Evolutionary conservation across 2,329 filamentous ascomycete species (phyloP).

Genomic region (Fusarium pseudocircinatum): DNA sequence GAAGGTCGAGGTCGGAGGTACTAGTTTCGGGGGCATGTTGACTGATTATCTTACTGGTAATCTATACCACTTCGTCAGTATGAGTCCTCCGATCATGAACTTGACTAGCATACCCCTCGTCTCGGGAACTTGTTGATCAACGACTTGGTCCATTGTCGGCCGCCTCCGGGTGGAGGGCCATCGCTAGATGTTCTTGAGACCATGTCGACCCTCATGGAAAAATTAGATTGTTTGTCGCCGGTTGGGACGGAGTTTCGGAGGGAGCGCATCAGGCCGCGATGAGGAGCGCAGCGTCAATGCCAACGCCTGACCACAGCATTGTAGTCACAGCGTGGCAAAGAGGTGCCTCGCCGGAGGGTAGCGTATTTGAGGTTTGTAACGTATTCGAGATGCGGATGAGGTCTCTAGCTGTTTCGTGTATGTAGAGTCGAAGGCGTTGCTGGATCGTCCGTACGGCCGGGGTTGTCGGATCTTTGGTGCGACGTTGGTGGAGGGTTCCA

Average conservation of each 20-base stretch:
- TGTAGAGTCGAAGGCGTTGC: background rate
- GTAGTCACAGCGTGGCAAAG: slow-evolving; percentile 34
- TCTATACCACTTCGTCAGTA: slow-evolving; percentile 7
- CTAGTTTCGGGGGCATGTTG: slow-evolving; percentile 39
- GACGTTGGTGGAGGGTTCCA: slow-evolving; percentile 19
- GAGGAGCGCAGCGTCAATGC: slow-evolving; percentile 40
- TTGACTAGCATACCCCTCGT: slow-evolving; percentile 13
- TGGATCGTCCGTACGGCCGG: slow-evolving; percentile 12
- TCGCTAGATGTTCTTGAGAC: slow-evolving; percentile 47
- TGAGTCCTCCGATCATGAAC: background rate
- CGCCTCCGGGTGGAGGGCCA: slow-evolving; percentile 29
- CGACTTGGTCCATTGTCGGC: slow-evolving; percentile 30
- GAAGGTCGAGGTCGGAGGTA: slow-evolving; percentile 43
- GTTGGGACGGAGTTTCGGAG: slow-evolving; percentile 23
- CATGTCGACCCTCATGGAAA: slow-evolving; percentile 38
- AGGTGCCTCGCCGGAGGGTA: slow-evolving; percentile 37
- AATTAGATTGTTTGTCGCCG: slow-evolving; percentile 23
- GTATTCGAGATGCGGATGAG: background rate
- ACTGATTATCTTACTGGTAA: slow-evolving; percentile 14
- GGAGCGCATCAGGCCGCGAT: slow-evolving; percentile 39
- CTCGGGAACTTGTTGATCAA: slow-evolving; percentile 31
- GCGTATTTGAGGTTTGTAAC: background rate
- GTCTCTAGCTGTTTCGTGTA: background rate
- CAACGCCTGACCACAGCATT: slow-evolving; percentile 40
- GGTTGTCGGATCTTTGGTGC: slow-evolving; percentile 23